Evolutionary conservation across 108 stramenopile genomes (phyloP), one percentile per base, ranked within the genome.

Genomic region (Cyclotella atomus): DNA sequence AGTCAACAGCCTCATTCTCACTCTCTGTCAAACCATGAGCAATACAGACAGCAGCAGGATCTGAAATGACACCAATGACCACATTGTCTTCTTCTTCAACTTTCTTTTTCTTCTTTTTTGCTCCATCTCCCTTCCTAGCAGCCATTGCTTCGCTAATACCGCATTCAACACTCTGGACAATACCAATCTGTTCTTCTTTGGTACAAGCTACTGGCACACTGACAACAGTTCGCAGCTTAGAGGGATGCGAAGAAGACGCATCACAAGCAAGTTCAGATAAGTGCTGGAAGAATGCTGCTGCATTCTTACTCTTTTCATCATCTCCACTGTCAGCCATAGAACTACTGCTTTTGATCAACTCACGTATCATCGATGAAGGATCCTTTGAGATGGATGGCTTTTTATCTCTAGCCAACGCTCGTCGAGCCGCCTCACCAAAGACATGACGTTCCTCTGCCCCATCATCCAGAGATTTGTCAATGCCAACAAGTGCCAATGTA

Each of bases 11-110:
- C 44, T 53, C 65, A 32, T 62, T 21, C 44, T 69, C 73, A 23
- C 34, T 55, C 65, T 81, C 84, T 34, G 81, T 81, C n/a, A 84
- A 76, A 0, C 84, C 84, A 55, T 84, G 84, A 33, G 84, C 84
- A 69, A 82, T 63, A 53, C 84, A 84, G 38, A 84, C 73, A 46
- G 84, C 84, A 29, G 77, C 76, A 44, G 84, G 77, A 65, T 84
- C 81, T 19, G 84, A 73, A 30, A 84, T 68, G 17, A 84, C 54
- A 46, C 81, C 84, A 28, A 84, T 47, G 21, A 84, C 76, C 17
- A 68, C 72, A 23, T 65, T 32, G 29, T 66, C 67, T 23, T 75
- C 62, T 20, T 63, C 52, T 5, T 50, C 43, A 5, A 44, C 52
- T 36, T 72, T 79, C 50, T 78, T 66, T 44, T 75, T 83, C 47